Percentiles rank a stretch among this genome's conserved stretches.
Conservation (phyloP, 78 protist genomes). For the Acrasis kona region DNA sequence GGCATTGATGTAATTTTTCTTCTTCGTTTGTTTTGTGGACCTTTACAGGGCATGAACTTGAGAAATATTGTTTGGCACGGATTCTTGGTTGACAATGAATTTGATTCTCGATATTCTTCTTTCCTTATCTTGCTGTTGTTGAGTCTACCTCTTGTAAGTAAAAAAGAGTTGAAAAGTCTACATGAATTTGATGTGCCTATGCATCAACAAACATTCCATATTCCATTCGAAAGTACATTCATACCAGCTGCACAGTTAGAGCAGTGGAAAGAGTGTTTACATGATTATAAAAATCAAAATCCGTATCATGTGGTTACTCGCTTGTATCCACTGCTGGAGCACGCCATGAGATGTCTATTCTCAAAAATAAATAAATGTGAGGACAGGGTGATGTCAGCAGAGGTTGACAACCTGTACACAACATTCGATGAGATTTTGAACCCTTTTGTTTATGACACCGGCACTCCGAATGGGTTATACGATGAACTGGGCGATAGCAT, state of each 20-base stretch:
- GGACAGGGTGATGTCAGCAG: not conserved
- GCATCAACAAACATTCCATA: not conserved
- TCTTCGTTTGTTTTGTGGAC: too few relatives aligned
- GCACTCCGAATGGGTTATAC: not conserved
- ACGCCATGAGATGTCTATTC: not conserved
- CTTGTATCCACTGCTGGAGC: not conserved
- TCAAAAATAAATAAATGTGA: not conserved
- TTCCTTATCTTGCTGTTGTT: not conserved
- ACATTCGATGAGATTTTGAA: not conserved
- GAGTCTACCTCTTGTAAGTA: not conserved
- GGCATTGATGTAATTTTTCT: too few relatives aligned
- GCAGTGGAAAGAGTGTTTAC: too few relatives aligned
- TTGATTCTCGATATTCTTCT: not conserved
- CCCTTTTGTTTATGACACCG: not conserved
- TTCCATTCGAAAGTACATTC: too few relatives aligned
- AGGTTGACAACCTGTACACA: too few relatives aligned
- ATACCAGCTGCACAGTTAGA: too few relatives aligned
- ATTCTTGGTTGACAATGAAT: not conserved
- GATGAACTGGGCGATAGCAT: not conserved
- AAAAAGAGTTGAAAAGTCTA: not conserved
- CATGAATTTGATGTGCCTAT: not conserved
- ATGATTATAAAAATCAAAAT: too few relatives aligned
- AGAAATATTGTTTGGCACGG: constrained; percentile 6
- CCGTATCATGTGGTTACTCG: not conserved
- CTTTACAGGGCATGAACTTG: not conserved